Evolutionary conservation across 1,284 basidiomycete genomes (phyloP).

Genomic region (Gomphus bonarii): DNA sequence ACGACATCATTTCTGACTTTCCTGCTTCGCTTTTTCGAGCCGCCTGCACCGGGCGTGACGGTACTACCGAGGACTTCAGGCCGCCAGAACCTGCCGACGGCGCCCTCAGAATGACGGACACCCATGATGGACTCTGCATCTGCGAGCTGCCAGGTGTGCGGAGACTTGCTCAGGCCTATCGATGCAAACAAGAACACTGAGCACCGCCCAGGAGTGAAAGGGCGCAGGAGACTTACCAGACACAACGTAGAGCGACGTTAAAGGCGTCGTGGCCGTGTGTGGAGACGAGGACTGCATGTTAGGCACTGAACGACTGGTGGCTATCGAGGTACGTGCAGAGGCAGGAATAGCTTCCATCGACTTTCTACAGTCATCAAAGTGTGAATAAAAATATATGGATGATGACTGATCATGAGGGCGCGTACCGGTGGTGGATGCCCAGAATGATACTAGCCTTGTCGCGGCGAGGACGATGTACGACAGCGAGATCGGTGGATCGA

Average conservation of each 20-base stretch:
- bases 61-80: slow-evolving; percentile 89
- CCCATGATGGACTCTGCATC: slow-evolving; percentile 82
- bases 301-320: slow-evolving; percentile 64
- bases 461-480: slow-evolving; percentile 16
- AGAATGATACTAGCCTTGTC: slow-evolving; percentile 62
- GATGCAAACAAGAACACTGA: neutral
- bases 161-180: slow-evolving; percentile 67
- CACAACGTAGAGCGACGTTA: slow-evolving; percentile 76
- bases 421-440: slow-evolving; percentile 60
- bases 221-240: slow-evolving; percentile 24
- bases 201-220: too few relatives aligned
- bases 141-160: slow-evolving; percentile 89
- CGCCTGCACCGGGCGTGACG: slow-evolving; percentile 72
- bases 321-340: slow-evolving; percentile 59
- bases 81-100: slow-evolving; percentile 88
- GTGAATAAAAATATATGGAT: neutral
- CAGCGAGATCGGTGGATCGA: slow-evolving; percentile 18
- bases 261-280: slow-evolving; percentile 55
- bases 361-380: neutral
- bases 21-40: slow-evolving; percentile 43
- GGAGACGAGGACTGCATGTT: slow-evolving; percentile 37
- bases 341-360: slow-evolving; percentile 72
- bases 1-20: slow-evolving; percentile 45
- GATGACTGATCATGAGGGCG: neutral
- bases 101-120: slow-evolving; percentile 77